phyloP scores from a whole-genome alignment of 805 yeast species.

The Kodamaea lidongshanica region DNA sequence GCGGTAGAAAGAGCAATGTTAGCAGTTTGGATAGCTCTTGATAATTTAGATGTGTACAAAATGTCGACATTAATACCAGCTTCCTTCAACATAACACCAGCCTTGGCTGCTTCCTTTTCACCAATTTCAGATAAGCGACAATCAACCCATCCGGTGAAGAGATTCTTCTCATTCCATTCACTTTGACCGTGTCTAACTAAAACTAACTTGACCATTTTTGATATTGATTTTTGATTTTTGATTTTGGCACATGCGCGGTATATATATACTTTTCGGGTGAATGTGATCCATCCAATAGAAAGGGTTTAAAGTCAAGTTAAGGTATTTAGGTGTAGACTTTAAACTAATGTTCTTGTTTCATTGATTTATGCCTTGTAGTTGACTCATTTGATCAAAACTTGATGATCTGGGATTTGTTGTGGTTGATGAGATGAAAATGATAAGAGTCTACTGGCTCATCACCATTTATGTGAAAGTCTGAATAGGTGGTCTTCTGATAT shows the following conservation, averaged over 20 bases:
- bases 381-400: no score
- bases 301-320: no score
- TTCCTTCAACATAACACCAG: conserved; percentile 87
- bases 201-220: conserved; percentile 57
- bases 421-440: no score
- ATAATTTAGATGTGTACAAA: conserved; percentile 81
- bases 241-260: conserved; percentile 2
- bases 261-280: conserved; percentile 5
- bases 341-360: no score
- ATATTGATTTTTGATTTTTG: conserved; percentile 4
- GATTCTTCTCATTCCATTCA: conserved; percentile 97
- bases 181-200: conserved; percentile 98
- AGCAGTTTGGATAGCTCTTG: conserved; percentile 97
- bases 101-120: conserved; percentile 84
- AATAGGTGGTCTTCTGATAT: no score
- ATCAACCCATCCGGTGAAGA: conserved; percentile 99
- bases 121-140: conserved; percentile 80
- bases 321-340: no score
- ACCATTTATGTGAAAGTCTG: no score
- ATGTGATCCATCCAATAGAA: no score
- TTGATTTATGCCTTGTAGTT: no score
- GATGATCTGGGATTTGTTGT: no score
- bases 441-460: no score
- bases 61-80: conserved; percentile 80
- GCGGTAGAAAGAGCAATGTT: conserved; percentile 86